phyloP scores from a whole-genome alignment of 2,329 filamentous ascomycete genomes.

The Curvularia lunata region DNA sequence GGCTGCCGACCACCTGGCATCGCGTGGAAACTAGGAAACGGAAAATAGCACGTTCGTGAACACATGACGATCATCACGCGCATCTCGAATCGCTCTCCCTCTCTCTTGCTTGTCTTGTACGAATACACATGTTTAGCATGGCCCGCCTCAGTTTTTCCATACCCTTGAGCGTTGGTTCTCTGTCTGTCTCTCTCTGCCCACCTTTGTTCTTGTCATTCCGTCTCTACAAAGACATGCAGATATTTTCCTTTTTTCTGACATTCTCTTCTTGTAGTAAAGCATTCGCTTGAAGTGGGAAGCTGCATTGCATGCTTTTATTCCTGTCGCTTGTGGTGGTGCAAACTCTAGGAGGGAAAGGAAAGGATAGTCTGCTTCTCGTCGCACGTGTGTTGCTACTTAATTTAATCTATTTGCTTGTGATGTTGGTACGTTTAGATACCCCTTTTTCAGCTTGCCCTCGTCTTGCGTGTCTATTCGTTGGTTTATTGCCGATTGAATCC shows the following conservation, averaged over 20 bases:
- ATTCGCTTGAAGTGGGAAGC: conserved; percentile 17
- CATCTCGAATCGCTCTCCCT: conserved; percentile 15
- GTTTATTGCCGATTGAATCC: background rate
- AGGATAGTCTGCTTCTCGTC: background rate
- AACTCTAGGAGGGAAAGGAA: background rate
- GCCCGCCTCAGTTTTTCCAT: conserved; percentile 26
- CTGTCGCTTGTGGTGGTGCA: background rate
- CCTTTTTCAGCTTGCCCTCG: background rate
- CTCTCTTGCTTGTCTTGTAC: conserved; percentile 35
- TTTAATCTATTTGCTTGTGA: conserved; percentile 9
- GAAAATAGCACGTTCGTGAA: background rate
- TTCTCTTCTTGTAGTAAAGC: conserved; percentile 14
- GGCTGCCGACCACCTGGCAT: conserved; percentile 48
- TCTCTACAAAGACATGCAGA: conserved; percentile 2
- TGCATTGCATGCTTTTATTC: background rate
- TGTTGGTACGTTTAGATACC: background rate
- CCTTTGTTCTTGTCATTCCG: conserved; percentile 4
- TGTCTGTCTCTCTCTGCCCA: conserved; percentile 2
- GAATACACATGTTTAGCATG: conserved; percentile 41
- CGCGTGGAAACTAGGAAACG: conserved; percentile 22
- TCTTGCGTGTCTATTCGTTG: background rate
- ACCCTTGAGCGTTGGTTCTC: conserved; percentile 30
- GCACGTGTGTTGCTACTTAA: conserved; percentile 11
- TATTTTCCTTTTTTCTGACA: conserved; percentile 3
- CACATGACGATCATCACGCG: background rate